phyloP scores from a whole-genome alignment of 306 rosid genomes.

The Quercus variabilis region DNA sequence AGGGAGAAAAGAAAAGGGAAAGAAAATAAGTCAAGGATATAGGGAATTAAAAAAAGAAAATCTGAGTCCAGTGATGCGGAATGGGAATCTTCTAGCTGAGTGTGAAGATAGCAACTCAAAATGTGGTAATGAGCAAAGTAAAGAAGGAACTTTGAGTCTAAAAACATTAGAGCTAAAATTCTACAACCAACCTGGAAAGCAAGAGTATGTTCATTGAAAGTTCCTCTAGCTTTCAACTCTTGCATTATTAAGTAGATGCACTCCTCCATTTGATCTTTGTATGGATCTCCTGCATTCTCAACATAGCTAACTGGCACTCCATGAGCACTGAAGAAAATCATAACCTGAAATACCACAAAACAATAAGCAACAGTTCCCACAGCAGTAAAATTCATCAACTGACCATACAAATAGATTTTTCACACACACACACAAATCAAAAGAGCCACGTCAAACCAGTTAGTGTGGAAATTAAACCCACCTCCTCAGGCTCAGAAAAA shows the following conservation, averaged over 20 bases:
- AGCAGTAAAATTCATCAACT: conserved; percentile 9
- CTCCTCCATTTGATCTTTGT: conserved; percentile 96
- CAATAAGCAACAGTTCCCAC: conserved; percentile 4
- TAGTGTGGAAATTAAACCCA: conserved; percentile 27
- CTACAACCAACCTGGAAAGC: conserved; percentile 79
- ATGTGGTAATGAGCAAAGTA: background rate
- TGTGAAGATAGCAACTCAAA: background rate
- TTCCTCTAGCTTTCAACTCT: conserved; percentile 92
- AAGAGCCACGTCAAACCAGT: conserved; percentile 9
- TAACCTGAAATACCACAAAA: conserved; percentile 42
- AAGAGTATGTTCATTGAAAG: conserved; percentile 79
- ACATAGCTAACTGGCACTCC: conserved; percentile 97
- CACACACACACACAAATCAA: background rate
- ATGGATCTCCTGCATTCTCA: conserved; percentile 95
- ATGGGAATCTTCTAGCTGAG: background rate
- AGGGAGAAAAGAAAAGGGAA: background rate
- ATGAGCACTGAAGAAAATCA: conserved; percentile 97
- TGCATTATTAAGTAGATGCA: conserved; percentile 87
- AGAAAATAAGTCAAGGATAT: conserved; percentile 4
- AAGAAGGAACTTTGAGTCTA: background rate
- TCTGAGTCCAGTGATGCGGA: background rate
- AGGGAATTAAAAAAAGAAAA: background rate
- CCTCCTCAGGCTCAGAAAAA: conserved; percentile 72
- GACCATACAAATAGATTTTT: background rate
- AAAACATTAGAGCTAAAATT: background rate